Evolutionary conservation across 2,329 filamentous ascomycete genomes (phyloP), one percentile per base, ranked within the genome.

Genomic region (Harringtonia lauricola): DNA sequence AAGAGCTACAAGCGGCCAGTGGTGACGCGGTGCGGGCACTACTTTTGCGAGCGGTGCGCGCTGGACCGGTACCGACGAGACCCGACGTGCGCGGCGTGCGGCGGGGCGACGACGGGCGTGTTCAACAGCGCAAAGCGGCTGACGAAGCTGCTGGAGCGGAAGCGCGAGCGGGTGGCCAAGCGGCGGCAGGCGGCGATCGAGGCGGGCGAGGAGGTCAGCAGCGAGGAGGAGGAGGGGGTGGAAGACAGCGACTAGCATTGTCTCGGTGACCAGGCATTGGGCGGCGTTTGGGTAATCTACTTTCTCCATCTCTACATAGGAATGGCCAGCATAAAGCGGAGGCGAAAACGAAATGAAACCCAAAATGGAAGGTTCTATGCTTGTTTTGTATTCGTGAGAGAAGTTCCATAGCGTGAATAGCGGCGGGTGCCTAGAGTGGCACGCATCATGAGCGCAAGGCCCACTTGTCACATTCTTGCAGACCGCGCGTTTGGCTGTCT

Each of bases 41-140:
- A 96, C 61, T 96, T 96, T 58, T 98, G 92, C 59, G 85, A 95
- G 61, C 71, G 74, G 1, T 98, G 92, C 61, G 92, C 92, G 22
- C 67, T 96, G 54, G 79, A 85, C 58, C 68, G 89, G 51, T 96
- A 95, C 59, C 74, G 84, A 49, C 92, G 86, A 58, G 86, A 89
- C 54, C 89, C 89, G 4, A 79, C 77, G 3, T 96, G 92, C 61
- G 86, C 86, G 2, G 84, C 83, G 4, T 96, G 92, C 59, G 85
- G 86, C 1, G 71, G 81, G 1, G 85, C 87, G 6, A 96, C 49
- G 38, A 81, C 83, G 26, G 92, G 92, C 1, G 86, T 94, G 0
- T 96, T 96, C 57, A 95, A 94, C 59, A 74, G 77, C 4, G 88
- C 89, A 1, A 94, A 87, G 67, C 83, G 82, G 52, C 58, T 96